A percentile compares a stretch with the other conserved stretches of the same genome.
Conservation (phyloP, 2,329 filamentous ascomycete genomes). For the Pezicula radicicola region DNA sequence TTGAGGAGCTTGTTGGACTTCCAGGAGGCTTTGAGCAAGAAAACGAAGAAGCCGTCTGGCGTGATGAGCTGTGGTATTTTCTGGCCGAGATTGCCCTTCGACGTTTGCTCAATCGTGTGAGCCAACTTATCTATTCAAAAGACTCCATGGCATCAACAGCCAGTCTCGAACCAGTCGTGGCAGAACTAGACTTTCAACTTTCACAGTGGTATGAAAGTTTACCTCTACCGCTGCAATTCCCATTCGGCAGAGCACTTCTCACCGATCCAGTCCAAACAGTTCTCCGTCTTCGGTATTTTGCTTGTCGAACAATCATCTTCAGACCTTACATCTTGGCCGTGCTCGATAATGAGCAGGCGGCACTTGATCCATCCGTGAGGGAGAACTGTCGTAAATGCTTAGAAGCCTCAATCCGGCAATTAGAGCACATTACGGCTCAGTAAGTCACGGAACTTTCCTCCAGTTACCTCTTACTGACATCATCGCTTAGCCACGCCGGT, state of each 20-base stretch:
- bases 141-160: conserved; percentile 68
- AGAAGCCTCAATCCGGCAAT: conserved; percentile 74
- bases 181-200: conserved; percentile 78
- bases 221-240: conserved; percentile 72
- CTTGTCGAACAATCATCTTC: conserved; percentile 83
- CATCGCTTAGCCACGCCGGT: conserved; percentile 61
- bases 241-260: conserved; percentile 64
- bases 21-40: conserved; percentile 72
- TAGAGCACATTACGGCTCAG: conserved; percentile 77
- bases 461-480: conserved; percentile 9
- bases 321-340: conserved; percentile 79
- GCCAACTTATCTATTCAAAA: conserved; percentile 76
- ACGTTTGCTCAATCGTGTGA: conserved; percentile 73
- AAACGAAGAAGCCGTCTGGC: conserved; percentile 63
- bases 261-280: conserved; percentile 77
- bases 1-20: conserved; percentile 76
- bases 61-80: conserved; percentile 84
- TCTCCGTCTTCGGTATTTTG: conserved; percentile 75
- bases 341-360: conserved; percentile 71
- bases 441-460: conserved; percentile 38
- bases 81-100: conserved; percentile 78
- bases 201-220: conserved; percentile 83
- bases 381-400: conserved; percentile 80
- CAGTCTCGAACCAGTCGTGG: conserved; percentile 73
- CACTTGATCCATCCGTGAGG: conserved; percentile 68